A percentile compares a stretch with the other conserved stretches of the same genome.
Evolutionary conservation across 192 early-diverging fungal species (phyloP).

Genomic region (Podila epigama): DNA sequence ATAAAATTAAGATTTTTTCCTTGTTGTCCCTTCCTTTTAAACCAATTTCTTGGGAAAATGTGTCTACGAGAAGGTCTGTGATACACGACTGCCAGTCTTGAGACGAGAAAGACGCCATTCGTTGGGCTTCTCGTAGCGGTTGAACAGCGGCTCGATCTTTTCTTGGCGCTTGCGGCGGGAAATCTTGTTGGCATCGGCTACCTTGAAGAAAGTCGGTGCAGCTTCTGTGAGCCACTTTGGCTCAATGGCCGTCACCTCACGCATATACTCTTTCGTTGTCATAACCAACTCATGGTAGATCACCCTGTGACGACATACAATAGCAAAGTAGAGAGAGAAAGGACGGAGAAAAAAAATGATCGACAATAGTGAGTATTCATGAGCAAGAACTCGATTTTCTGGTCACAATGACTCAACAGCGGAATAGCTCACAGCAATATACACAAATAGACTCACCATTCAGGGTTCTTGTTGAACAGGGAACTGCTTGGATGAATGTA

Average conservation of each 20-base stretch:
- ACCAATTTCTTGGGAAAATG: background rate
- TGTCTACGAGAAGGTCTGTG: conserved; percentile 73
- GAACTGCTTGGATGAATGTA: conserved; percentile 97
- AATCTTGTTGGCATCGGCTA: conserved; percentile 94
- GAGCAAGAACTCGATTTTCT: background rate
- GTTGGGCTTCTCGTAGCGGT: conserved; percentile 93
- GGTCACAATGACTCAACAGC: background rate
- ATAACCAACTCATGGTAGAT: conserved; percentile 92
- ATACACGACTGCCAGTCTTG: conserved; percentile 72
- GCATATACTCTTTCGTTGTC: conserved; percentile 93
- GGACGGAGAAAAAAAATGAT: conserved; percentile 64
- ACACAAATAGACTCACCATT: conserved; percentile 67
- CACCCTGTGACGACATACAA: conserved; percentile 59
- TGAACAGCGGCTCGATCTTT: conserved; percentile 90
- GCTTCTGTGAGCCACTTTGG: conserved; percentile 94
- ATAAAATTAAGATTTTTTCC: background rate
- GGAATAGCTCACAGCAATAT: too few species aligned
- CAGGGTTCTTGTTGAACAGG: conserved; percentile 93
- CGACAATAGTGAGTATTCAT: background rate
- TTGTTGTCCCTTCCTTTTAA: background rate
- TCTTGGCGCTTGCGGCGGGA: conserved; percentile 93
- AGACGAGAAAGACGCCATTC: conserved; percentile 93
- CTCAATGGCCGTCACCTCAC: conserved; percentile 87
- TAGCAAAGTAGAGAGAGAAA: conserved; percentile 71
- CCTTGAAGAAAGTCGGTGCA: conserved; percentile 98